phyloP scores from a whole-genome alignment of 306 rosid species.

The Rosa chinensis region DNA sequence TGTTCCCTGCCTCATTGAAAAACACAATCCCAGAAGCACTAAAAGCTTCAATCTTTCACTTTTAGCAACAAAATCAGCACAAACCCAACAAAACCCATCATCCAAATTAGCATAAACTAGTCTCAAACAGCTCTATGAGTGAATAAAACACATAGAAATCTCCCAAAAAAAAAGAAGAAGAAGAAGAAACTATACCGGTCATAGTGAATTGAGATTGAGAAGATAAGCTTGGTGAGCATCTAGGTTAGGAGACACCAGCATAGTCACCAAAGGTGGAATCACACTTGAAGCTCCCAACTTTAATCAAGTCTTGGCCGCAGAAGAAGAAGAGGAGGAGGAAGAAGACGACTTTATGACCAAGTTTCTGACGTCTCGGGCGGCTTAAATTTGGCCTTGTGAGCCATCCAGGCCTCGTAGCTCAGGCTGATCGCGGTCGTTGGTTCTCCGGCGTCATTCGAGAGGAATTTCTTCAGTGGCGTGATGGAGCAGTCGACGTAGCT shows the following conservation, averaged over 20 bases:
- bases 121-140: no score
- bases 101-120: no score
- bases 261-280: slow-evolving; percentile 69
- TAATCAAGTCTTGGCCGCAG: slow-evolving; percentile 55
- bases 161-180: not conserved
- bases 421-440: not conserved
- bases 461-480: not conserved
- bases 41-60: no score
- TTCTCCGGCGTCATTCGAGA: not conserved
- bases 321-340: slow-evolving; percentile 21
- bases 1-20: no score
- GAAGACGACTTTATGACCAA: slow-evolving; percentile 31
- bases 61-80: no score
- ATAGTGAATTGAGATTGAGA: slow-evolving; percentile 80
- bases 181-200: slow-evolving; percentile 47
- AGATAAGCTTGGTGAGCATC: slow-evolving; percentile 82
- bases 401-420: not conserved
- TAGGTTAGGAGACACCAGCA: slow-evolving; percentile 69
- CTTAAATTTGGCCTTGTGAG: slow-evolving; percentile 45
- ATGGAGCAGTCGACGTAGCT: slow-evolving; percentile 1
- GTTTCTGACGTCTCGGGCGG: slow-evolving; percentile 72
- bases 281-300: slow-evolving; percentile 67
- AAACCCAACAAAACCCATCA: no score
- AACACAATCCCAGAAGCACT: no score
- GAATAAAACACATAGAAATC: not conserved